Evolutionary conservation across 2,329 filamentous ascomycete species (phyloP).

Genomic region (Verticillium nonalfalfae): DNA sequence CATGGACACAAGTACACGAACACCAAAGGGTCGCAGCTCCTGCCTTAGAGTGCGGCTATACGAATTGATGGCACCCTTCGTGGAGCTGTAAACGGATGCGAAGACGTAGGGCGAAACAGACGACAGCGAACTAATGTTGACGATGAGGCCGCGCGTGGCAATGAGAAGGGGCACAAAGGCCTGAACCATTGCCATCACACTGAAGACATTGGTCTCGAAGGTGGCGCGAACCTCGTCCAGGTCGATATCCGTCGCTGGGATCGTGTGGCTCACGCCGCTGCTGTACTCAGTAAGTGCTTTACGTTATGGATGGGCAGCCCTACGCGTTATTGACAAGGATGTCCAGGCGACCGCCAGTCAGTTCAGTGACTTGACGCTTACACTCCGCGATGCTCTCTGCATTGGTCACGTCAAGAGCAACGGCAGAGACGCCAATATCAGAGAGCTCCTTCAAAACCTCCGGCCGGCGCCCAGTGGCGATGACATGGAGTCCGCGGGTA

Average conservation of each 20-base stretch:
- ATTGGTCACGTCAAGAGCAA: slow-evolving; percentile 48
- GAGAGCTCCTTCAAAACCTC: slow-evolving; percentile 40
- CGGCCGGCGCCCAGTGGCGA: slow-evolving; percentile 47
- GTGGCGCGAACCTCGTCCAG: slow-evolving; percentile 45
- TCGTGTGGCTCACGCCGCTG: slow-evolving; percentile 44
- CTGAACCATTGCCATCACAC: slow-evolving; percentile 48
- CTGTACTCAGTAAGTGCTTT: background rate
- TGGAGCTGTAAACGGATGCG: slow-evolving; percentile 46
- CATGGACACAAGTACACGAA: slow-evolving; percentile 52
- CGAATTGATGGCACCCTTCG: slow-evolving; percentile 45
- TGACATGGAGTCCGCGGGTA: slow-evolving; percentile 44
- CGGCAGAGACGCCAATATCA: slow-evolving; percentile 38
- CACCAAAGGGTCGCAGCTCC: slow-evolving; percentile 46
- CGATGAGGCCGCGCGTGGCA: slow-evolving; percentile 40
- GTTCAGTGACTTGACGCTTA: slow-evolving; percentile 34
- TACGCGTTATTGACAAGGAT: slow-evolving; percentile 56
- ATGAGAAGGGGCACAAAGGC: slow-evolving; percentile 44
- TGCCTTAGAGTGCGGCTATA: slow-evolving; percentile 48
- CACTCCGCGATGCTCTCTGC: slow-evolving; percentile 42
- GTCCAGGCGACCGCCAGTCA: slow-evolving; percentile 48
- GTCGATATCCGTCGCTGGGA: slow-evolving; percentile 45
- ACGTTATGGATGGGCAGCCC: slow-evolving; percentile 7
- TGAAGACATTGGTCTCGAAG: slow-evolving; percentile 53
- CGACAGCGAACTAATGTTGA: slow-evolving; percentile 49
- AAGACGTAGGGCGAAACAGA: slow-evolving; percentile 46